Conservation (phyloP, 176 grass and related monocot species). For the Canna indica region DNA sequence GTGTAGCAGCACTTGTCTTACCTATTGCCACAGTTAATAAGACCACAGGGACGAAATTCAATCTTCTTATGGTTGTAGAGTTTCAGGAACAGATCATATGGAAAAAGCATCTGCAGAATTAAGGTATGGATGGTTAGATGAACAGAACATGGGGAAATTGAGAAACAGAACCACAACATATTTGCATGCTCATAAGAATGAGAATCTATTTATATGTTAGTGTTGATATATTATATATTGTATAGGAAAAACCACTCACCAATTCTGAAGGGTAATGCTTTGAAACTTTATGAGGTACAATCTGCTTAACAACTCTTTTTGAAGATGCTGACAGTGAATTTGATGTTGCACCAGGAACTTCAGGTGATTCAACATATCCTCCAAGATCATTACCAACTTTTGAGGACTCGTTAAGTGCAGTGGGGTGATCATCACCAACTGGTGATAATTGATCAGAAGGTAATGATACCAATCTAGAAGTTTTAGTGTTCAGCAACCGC, state of each 20-base stretch:
- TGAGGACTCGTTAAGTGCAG: conserved; percentile 21
- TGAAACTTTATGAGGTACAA: conserved; percentile 28
- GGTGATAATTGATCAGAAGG: conserved; percentile 28
- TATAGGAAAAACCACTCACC: conserved; percentile 31
- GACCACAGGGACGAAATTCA: conserved; percentile 68
- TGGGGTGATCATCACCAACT: conserved; percentile 7
- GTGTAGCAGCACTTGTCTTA: conserved; percentile 19
- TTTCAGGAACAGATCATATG: conserved; percentile 56
- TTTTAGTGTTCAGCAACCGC: conserved; percentile 5
- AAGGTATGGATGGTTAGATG: conserved; percentile 26
- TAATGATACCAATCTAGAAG: conserved; percentile 20
- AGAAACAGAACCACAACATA: neutral
- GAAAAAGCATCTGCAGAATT: conserved; percentile 46
- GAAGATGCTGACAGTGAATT: conserved; percentile 25
- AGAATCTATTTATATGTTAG: neutral
- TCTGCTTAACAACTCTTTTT: conserved; percentile 43
- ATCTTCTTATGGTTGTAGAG: conserved; percentile 64
- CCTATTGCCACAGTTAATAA: conserved; percentile 77
- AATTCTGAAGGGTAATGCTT: conserved; percentile 46
- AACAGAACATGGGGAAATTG: conserved; percentile 11
- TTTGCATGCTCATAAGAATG: neutral
- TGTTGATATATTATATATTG: too few relatives aligned
- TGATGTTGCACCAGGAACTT: conserved; percentile 22
- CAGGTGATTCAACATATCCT: conserved; percentile 24
- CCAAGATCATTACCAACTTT: conserved; percentile 20